Base-by-base conservation (phyloP, 306 rosid species). In the Inga oerstediana region DNA sequence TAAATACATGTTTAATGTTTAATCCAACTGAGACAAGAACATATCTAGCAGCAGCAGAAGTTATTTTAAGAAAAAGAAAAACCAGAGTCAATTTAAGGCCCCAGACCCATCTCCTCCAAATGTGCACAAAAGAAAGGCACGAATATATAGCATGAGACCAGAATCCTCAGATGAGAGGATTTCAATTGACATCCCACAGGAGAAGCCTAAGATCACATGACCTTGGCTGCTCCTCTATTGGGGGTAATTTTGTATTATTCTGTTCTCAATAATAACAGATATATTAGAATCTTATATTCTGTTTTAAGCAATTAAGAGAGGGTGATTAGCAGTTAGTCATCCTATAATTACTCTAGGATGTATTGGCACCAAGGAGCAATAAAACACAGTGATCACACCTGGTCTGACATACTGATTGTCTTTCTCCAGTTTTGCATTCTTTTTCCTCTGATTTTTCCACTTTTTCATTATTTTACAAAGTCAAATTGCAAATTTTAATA, bases 1-100 rank as follows among this genome's bases (percentile, higher is more conserved):
- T 12, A 61, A 61, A 22, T 24, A 61, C 35, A 11, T 61, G 67
- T n/a, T n/a, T 56, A 20, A 56, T 24, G 27, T 24, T 24, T 24
- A 24, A 24, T 24, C 35, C 62, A 72, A 72, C 71, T 65, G 34
- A 65, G 27, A 86, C n/a, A 72, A 65, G 77, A 12, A 59, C 35
- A 59, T 59, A 59, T 56, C 64, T 20, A 54, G 61, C 24, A 20
- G 30, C 64, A 19, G 10, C 3, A 20, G 64, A 6, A 20, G 11
- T 20, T 20, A 19, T 56, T 56, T 56, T 19, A 56, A 8, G 24
- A 56, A 20, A 56, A 56, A n/a, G 10, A 56, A 19, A 56, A 56
- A 56, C 11, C 64, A 19, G 64, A 56, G 61, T 20, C 64, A 56
- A 56, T 8, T 56, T 17, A 20, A 20, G 7, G 64, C 27, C 24